Percentiles rank a stretch among this genome's conserved stretches.
Conservation (phyloP, 805 yeast genomes). For the Saccharomyces mikatae region DNA sequence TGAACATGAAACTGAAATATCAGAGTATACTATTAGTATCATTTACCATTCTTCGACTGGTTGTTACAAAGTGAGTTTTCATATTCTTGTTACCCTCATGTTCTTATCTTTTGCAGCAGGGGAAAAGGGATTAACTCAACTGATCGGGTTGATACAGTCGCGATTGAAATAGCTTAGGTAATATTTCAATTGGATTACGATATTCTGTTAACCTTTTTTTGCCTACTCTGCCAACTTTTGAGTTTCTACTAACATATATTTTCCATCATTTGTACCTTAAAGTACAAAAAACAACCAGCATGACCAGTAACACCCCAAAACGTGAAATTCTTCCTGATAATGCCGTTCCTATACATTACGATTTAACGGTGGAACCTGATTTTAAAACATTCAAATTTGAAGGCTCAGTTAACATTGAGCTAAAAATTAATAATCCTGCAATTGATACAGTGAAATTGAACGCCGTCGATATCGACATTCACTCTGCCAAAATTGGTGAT, state of each 20-base stretch:
- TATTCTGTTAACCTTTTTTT: background rate
- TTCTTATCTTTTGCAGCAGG: background rate
- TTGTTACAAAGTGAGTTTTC: background rate
- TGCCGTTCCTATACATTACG: constrained; percentile 70
- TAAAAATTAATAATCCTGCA: constrained; percentile 40
- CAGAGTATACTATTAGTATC: background rate
- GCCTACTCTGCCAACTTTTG: background rate
- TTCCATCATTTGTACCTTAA: background rate
- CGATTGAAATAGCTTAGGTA: background rate
- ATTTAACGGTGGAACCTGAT: constrained; percentile 55
- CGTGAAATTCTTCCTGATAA: constrained; percentile 49
- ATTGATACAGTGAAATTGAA: constrained; percentile 47
- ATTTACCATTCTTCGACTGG: background rate
- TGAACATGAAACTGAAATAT: background rate
- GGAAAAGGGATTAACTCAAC: background rate
- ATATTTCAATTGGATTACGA: background rate
- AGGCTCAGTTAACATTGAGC: constrained; percentile 48
- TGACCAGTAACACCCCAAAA: constrained; percentile 15
- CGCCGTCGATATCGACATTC: constrained; percentile 55
- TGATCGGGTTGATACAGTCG: background rate
- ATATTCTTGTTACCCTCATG: background rate
- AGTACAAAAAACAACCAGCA: constrained; percentile 1
- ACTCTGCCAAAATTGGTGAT: constrained; percentile 36
- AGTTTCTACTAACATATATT: background rate
- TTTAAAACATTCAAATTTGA: constrained; percentile 50